phyloP scores from a whole-genome alignment of 768 basidiomycete species.

The Leccinum obscurum region DNA sequence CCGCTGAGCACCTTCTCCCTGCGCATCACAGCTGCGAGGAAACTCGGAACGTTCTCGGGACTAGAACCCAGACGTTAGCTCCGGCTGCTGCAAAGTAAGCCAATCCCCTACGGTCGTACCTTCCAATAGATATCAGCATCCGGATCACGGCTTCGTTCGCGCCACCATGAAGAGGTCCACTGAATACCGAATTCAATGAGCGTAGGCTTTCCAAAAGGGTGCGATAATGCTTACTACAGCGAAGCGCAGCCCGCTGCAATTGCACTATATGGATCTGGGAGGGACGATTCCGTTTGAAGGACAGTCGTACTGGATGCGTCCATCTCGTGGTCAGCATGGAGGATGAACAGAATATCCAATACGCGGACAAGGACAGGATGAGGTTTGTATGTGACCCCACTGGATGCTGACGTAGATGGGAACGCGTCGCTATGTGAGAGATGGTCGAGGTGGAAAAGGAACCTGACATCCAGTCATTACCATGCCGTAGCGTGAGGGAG shows the following conservation, averaged over 20 bases:
- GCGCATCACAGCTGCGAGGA: slow-evolving; percentile 83
- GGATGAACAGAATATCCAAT: slow-evolving; percentile 84
- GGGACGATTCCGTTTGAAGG: slow-evolving; percentile 82
- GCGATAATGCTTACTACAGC: slow-evolving; percentile 62
- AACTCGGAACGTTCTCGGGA: slow-evolving; percentile 82
- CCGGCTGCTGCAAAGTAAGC: background rate
- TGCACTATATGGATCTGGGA: slow-evolving; percentile 89
- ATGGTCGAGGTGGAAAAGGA: slow-evolving; percentile 90
- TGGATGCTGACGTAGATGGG: slow-evolving; percentile 39
- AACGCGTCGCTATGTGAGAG: slow-evolving; percentile 40
- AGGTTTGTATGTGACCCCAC: slow-evolving; percentile 61
- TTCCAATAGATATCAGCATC: slow-evolving; percentile 88
- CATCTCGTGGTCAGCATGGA: slow-evolving; percentile 90
- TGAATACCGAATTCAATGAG: slow-evolving; percentile 4
- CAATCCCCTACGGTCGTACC: slow-evolving; percentile 41
- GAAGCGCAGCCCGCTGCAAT: slow-evolving; percentile 89
- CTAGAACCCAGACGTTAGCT: slow-evolving; percentile 33
- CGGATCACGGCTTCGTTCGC: slow-evolving; percentile 95
- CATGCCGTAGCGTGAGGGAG: background rate
- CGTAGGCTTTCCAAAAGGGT: background rate
- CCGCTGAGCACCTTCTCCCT: slow-evolving; percentile 88
- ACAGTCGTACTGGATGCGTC: slow-evolving; percentile 87
- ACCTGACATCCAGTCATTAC: slow-evolving; percentile 41
- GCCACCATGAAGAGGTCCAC: slow-evolving; percentile 53
- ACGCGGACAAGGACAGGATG: slow-evolving; percentile 87